Percentiles rank a stretch among this genome's conserved stretches.
Evolutionary conservation across 2,329 filamentous ascomycete species (phyloP).

Genomic region (Clathrospora elynae): DNA sequence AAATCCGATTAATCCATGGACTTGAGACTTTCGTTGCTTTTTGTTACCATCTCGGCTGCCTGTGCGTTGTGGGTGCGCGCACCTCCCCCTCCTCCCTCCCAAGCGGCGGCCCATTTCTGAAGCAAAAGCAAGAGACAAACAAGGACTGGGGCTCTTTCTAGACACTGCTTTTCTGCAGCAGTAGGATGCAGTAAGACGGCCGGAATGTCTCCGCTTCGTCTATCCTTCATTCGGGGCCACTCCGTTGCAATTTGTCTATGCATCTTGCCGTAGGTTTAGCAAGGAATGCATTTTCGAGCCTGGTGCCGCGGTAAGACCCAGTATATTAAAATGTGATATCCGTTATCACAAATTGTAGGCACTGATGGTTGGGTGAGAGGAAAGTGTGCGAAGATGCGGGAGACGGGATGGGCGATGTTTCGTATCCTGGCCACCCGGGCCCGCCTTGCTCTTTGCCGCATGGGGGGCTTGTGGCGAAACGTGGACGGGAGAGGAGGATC

Average conservation of each 20-base stretch:
- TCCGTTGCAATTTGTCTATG: constrained; percentile 1
- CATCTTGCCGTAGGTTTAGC: neutral
- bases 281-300: constrained; percentile 1
- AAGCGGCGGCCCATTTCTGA: too few species aligned
- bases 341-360: neutral
- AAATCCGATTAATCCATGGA: too few species aligned
- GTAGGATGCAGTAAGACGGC: constrained; percentile 4
- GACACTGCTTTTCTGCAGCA: too few species aligned
- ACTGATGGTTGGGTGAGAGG: too few species aligned
- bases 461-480: too few species aligned
- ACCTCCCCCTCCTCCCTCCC: too few species aligned
- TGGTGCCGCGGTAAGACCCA: constrained; percentile 1
- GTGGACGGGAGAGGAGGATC: too few species aligned
- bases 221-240: neutral
- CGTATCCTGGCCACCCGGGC: too few species aligned
- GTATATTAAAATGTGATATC: neutral
- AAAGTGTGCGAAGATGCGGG: too few species aligned
- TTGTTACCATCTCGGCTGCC: constrained; percentile 3
- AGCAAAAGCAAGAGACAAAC: neutral
- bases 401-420: too few species aligned
- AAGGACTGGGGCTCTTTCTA: too few species aligned
- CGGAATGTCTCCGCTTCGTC: constrained; percentile 4
- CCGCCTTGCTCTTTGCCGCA: too few species aligned
- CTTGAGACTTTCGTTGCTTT: constrained; percentile 10
- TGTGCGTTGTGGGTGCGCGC: constrained; percentile 3